These are phyloP conservation scores for Marasmius tenuissimus DNA, from an alignment of 1,284 basidiomycete genomes.

Conservation along the genomic window DNA sequence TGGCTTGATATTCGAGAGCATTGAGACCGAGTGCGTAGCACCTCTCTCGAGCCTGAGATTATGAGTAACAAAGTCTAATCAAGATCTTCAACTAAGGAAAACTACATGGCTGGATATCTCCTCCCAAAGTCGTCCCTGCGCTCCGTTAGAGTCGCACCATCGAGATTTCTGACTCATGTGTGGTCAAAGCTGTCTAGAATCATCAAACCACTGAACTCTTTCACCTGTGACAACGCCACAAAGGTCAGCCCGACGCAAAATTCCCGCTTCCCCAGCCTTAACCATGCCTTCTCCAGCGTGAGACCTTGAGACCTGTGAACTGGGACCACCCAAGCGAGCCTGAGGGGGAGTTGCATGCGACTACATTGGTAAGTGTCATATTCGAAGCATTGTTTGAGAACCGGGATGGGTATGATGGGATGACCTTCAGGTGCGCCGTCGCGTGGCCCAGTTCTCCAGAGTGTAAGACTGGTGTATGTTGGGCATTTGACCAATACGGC, in stretches of 20 bases:
- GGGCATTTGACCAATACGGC: slow-evolving; percentile 13
- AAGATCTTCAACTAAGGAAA: background rate
- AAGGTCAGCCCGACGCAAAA: background rate
- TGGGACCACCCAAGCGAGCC: background rate
- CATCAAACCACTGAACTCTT: background rate
- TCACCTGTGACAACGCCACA: background rate
- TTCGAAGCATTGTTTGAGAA: slow-evolving; percentile 4
- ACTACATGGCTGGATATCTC: background rate
- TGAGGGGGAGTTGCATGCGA: background rate
- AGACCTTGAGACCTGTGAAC: slow-evolving; percentile 4
- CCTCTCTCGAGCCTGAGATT: no score
- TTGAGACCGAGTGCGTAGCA: no score
- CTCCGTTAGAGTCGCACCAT: background rate
- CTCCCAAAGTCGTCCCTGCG: background rate
- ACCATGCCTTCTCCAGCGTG: background rate
- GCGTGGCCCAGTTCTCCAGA: slow-evolving; percentile 9
- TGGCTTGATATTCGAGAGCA: no score
- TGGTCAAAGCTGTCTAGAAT: background rate
- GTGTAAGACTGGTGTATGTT: slow-evolving; percentile 13
- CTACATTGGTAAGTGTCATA: background rate
- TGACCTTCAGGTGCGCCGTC: slow-evolving; percentile 6
- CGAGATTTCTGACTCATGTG: background rate
- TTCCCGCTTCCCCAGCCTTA: background rate
- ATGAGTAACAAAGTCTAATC: no score
- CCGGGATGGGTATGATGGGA: slow-evolving; percentile 12